Evolutionary conservation across 768 basidiomycete genomes (phyloP), one percentile per base, ranked within the genome.

Genomic region (Tephrocybe sp.): DNA sequence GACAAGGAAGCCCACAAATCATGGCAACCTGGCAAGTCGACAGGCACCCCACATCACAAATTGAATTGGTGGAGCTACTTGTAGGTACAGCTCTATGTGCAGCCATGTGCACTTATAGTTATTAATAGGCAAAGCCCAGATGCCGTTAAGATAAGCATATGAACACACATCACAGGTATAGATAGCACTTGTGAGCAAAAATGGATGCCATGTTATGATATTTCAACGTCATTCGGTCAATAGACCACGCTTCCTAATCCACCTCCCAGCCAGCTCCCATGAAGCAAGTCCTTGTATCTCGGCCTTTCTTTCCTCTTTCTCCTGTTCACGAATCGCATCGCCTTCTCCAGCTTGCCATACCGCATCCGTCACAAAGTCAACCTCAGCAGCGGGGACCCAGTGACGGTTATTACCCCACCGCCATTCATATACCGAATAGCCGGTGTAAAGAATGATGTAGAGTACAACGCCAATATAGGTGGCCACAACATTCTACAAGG

Each of bases 361-460:
- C 1, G 80, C 80, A 52, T 79, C 74, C 3, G 75, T 81, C n/a
- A 72, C 72, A 24, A 83, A 66, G 63, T 84, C 80, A 14, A 77
- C 72, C 30, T 77, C 67, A 3, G 57, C 43, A 11, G 71, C 51
- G 7, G 74, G 76, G 9, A 82, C 69, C 42, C 80, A 67, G 58
- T 77, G 73, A 21, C 50, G 45, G 26, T 60, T 58, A 24, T 54
- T 59, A 18, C 60, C 57, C 4, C 71, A 60, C n/a, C 55, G 52
- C 30, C 70, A 60, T 53, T 76, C 75, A 53, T 73, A 78, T 9
- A 68, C 18, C 8, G 67, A 62, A 48, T 79, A 80, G 0, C 77
- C 77, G 15, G 53, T 45, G 52, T 80, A 81, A 28, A 81, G 68
- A 9, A 70, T 53, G 33, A 76, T 42, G 54, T 80, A 83, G 4